phyloP scores from a whole-genome alignment of 2,329 filamentous ascomycete species.

The Torrubiellomyces zombiae region DNA sequence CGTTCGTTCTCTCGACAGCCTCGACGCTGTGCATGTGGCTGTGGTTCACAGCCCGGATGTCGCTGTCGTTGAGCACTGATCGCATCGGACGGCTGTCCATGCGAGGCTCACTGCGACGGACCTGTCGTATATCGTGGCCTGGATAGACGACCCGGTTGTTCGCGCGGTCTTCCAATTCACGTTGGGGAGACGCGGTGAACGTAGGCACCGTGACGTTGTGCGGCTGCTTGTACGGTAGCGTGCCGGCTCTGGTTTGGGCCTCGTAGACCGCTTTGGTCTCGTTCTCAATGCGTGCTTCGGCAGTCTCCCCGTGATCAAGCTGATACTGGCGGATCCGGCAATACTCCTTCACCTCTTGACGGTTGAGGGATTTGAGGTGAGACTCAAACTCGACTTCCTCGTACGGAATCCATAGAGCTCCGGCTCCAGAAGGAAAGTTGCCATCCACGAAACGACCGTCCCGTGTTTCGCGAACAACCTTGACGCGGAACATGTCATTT shows the following conservation, averaged over 20 bases:
- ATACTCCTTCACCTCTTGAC: constrained; percentile 46
- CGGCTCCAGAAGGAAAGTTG: constrained; percentile 43
- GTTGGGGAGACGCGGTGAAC: constrained; percentile 10
- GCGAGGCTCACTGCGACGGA: constrained; percentile 21
- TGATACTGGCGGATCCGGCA: constrained; percentile 43
- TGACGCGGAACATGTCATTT: constrained; percentile 49
- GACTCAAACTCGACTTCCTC: constrained; percentile 43
- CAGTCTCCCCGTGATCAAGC: constrained; percentile 33
- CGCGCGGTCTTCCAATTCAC: constrained; percentile 3
- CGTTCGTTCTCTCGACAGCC: constrained; percentile 28
- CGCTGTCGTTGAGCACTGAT: constrained; percentile 10
- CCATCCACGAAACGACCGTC: constrained; percentile 40
- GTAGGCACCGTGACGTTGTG: constrained; percentile 6
- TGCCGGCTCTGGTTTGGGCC: constrained; percentile 27
- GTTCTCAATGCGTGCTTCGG: constrained; percentile 30
- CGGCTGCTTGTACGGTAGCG: constrained; percentile 10
- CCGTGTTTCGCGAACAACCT: constrained; percentile 41
- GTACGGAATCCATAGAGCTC: constrained; percentile 45
- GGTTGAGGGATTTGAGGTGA: constrained; percentile 32
- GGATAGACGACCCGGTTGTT: constrained; percentile 8
- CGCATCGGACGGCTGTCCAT: constrained; percentile 12
- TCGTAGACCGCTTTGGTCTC: constrained; percentile 34
- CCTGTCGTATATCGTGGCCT: constrained; percentile 25
- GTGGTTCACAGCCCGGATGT: constrained; percentile 4
- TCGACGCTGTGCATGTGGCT: constrained; percentile 11